phyloP scores from a whole-genome alignment of 208 protist species.

The Wallacemonas sp. region DNA sequence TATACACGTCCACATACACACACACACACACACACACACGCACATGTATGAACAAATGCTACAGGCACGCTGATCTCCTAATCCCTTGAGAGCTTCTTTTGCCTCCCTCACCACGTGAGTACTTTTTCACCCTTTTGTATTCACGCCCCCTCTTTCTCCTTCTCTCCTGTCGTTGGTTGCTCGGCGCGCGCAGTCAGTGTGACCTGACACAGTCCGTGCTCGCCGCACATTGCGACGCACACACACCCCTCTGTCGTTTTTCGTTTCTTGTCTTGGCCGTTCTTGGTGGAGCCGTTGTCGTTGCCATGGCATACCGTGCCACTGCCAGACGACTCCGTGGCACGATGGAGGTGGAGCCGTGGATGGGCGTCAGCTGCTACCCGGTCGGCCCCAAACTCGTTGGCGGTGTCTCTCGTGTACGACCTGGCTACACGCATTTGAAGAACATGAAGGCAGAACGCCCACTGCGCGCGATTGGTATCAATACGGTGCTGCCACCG shows the following conservation, averaged over 20 bases:
- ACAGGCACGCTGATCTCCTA: background rate
- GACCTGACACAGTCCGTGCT: too few relatives aligned
- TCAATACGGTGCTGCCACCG: slow-evolving; percentile 61
- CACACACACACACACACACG: background rate
- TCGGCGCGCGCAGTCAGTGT: too few relatives aligned
- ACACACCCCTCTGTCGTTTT: background rate
- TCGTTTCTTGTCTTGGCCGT: background rate
- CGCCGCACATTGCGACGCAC: too few relatives aligned
- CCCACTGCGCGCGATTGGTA: slow-evolving; percentile 69
- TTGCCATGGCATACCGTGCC: slow-evolving; percentile 16
- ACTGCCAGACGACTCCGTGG: slow-evolving; percentile 45
- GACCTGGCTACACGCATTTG: slow-evolving; percentile 72
- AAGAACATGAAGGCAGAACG: slow-evolving; percentile 52
- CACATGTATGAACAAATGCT: too few relatives aligned
- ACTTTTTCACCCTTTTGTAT: background rate
- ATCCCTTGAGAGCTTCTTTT: background rate
- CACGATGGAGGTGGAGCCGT: slow-evolving; percentile 56
- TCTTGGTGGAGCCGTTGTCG: background rate
- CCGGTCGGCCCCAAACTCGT: slow-evolving; percentile 56
- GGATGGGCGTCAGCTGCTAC: slow-evolving; percentile 82
- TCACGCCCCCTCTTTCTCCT: background rate
- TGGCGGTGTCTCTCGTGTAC: slow-evolving; percentile 50
- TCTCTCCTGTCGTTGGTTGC: too few relatives aligned
- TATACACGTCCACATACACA: background rate
- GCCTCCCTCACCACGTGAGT: background rate